Base-by-base conservation (phyloP, 1,284 basidiomycete species). In the Phellinidium pouzarii region DNA sequence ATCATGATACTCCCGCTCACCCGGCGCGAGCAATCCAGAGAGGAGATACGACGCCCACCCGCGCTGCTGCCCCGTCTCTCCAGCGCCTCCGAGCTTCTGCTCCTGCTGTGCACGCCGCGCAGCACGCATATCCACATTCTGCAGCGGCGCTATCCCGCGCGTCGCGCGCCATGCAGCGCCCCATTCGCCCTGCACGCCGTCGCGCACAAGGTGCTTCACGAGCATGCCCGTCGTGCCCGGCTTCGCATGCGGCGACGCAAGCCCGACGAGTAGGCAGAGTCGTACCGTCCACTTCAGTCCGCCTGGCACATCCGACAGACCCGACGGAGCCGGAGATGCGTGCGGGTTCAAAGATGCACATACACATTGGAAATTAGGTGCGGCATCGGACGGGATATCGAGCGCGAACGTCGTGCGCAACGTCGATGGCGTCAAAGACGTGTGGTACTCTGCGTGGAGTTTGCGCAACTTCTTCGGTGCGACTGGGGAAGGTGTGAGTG, bases 271-370 rank as follows among this genome's bases (percentile, higher is more conserved):
- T 45, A 96, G 76, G 45, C 84, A 85, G 46, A 96, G 64, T 29
- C 87, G 74, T 11, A 96, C 81, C 59, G 83, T 86, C 93, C 93
- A 96, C 61, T 88, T 79, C 3, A 95, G 69, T 0, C 92, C 92
- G 9, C 92, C 90, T 20, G 58, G 49, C 26, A 37, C 42, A 1
- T 31, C 14, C 19, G 26, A 6, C 43, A 41, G 26, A 22, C 42
- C 14, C 36, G 27, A 43, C 19, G 38, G 48, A 47, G 29, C 31
- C 17, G 34, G 47, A 23, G 31, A 45, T 8, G 31, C n/a, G 44
- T 19, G 48, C 12, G 48, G 53, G 22, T 47, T 40, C 44, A 58
- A 48, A 1, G 52, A 27, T 3, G 38, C 53, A 11, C 81, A 65
- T 42, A 69, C 64, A 1, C 83, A 68, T 63, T 83, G 68, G 66